These are phyloP conservation scores for Acanthamoeba triangularis DNA, from an alignment of 208 protist genomes.

Conservation along the genomic window DNA sequence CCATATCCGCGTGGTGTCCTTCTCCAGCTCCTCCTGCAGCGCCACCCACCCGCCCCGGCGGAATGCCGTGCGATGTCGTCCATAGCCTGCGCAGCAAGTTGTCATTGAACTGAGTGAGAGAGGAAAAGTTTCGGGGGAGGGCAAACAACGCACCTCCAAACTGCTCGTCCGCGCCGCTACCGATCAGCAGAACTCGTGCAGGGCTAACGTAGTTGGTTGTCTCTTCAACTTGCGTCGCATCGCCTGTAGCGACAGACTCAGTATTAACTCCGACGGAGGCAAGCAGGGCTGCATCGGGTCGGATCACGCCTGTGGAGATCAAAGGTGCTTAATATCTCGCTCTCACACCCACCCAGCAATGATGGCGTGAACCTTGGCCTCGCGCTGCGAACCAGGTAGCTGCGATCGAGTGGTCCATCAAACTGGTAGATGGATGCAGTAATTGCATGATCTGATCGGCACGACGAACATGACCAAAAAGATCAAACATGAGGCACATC, in stretches of 20 bases:
- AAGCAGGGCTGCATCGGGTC: constrained; percentile 24
- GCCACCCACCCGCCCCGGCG: constrained; percentile 10
- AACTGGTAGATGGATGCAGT: constrained; percentile 22
- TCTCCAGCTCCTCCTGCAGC: constrained; percentile 75
- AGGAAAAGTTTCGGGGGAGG: neutral
- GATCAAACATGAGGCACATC: no score
- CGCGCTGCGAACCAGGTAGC: constrained; percentile 70
- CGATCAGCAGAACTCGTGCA: constrained; percentile 41
- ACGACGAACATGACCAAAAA: neutral
- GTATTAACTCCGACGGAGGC: neutral
- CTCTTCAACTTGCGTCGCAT: neutral
- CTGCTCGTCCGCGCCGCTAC: constrained; percentile 73
- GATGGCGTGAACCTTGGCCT: neutral
- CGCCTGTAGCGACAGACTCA: neutral
- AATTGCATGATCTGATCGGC: constrained; percentile 30
- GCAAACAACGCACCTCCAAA: constrained; percentile 29
- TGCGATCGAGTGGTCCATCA: constrained; percentile 74
- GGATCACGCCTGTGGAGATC: neutral
- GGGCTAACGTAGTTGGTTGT: neutral
- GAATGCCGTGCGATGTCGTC: constrained; percentile 61
- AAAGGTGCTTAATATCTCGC: neutral
- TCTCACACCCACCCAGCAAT: neutral
- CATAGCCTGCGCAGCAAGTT: constrained; percentile 17
- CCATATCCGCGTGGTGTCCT: constrained; percentile 69
- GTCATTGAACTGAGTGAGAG: neutral